Percentiles rank a stretch among this genome's conserved stretches.
These are phyloP conservation scores for Paramecium primaurelia DNA, from an alignment of 73 alveolate genomes.

Conservation along the genomic window DNA sequence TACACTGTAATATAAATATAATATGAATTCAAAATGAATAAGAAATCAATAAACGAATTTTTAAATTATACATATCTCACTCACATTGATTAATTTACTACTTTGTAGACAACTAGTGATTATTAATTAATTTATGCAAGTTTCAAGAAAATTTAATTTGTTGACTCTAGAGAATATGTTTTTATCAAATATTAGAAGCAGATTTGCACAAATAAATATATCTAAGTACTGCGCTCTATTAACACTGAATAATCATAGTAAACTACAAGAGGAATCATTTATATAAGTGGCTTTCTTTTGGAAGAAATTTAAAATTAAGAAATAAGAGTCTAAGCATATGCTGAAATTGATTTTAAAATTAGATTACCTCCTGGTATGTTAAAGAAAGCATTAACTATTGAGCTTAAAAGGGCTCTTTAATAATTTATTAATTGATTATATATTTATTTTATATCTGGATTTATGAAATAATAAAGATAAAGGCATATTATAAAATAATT, in stretches of 20 bases:
- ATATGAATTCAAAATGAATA: neutral
- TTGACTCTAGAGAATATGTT: neutral
- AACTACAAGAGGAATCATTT: neutral
- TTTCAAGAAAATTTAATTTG: neutral
- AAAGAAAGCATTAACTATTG: neutral
- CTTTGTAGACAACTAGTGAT: neutral
- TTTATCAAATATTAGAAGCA: neutral
- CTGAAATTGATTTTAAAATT: neutral
- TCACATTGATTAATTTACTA: neutral
- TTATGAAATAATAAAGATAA: neutral
- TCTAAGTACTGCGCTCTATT: neutral
- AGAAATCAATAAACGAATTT: neutral
- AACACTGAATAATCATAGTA: neutral
- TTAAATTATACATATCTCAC: neutral
- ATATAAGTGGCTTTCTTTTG: neutral
- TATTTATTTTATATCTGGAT: neutral
- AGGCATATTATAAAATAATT: too few species aligned
- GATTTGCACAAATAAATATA: neutral
- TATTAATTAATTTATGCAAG: neutral
- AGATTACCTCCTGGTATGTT: slow-evolving; percentile 14
- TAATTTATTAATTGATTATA: neutral
- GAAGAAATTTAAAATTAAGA: neutral
- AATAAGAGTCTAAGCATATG: neutral
- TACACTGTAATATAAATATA: neutral
- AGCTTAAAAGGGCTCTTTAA: neutral